Conservation (phyloP, 106 monocot genomes). For the Iris macrosiphon region DNA sequence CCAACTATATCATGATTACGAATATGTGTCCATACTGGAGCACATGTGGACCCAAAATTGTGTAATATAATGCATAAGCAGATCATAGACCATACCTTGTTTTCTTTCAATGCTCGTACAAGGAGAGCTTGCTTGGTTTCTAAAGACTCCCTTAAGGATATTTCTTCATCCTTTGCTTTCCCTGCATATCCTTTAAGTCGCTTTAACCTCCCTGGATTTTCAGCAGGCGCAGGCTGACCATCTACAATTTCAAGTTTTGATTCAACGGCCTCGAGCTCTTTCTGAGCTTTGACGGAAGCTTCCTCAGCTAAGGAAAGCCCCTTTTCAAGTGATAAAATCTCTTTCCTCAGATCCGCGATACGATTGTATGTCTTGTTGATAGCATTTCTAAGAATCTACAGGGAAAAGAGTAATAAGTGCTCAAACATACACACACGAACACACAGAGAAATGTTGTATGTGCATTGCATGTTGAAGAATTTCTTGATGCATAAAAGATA, state of each 20-base stretch:
- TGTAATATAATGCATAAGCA: no score
- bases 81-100: no score
- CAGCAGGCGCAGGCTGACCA: constrained; percentile 64
- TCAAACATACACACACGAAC: no score
- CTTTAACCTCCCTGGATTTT: constrained; percentile 77
- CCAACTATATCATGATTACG: no score
- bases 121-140: constrained; percentile 82
- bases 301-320: constrained; percentile 27
- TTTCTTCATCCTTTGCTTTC: constrained; percentile 48
- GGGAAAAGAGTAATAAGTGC: constrained; percentile 4
- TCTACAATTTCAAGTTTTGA: constrained; percentile 57
- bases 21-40: no score
- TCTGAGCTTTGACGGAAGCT: constrained; percentile 36
- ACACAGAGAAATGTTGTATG: no score
- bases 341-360: constrained; percentile 55
- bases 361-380: constrained; percentile 89
- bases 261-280: constrained; percentile 67
- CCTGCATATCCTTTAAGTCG: constrained; percentile 59
- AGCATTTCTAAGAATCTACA: constrained; percentile 80
- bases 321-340: constrained; percentile 41
- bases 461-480: no score
- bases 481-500: no score
- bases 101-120: constrained; percentile 76
- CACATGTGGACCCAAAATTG: no score
- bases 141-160: constrained; percentile 38